Evolutionary conservation across 805 yeast genomes (phyloP), one percentile per base, ranked within the genome.

Genomic region (Cyberlindnera suaveolens): DNA sequence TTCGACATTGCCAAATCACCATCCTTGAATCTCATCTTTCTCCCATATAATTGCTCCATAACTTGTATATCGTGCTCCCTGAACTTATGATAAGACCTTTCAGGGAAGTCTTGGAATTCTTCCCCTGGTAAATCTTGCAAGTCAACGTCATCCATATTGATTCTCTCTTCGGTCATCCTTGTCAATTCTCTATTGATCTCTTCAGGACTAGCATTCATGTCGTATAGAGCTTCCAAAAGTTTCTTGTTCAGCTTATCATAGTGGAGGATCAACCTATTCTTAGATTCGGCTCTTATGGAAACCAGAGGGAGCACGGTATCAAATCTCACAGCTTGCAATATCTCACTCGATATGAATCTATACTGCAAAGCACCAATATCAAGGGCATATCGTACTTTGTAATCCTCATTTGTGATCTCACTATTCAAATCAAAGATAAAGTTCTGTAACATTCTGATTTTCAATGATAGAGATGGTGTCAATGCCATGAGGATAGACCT

Each of bases 381-480:
- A 16, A 48, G 40, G 6, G 51, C 57, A 36, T 40, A 53, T 36
- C 55, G 40, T 9, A 40, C 39, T 8, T 31, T 39, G 30, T 33
- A 41, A 15, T 38, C 51, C 1, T 11, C 17, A 17, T 31, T 26
- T 8, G 13, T 17, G 7, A 33, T 44, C 45, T 15, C 29, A 5
- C 31, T 33, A 40, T 57, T 48, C 9, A 57, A 31, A 40, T 56
- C 60, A 37, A 48, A 38, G 1, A 57, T 26, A 27, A 45, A 43
- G 9, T 40, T 48, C 11, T 41, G 32, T 2, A 65, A 19, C 52
- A 63, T 43, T 4, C 38, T 19, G 1, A 36, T 19, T 10, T 49
- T 49, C 6, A 65, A 44, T 3, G 54, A 52, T 5, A 42, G 46
- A 3, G 62, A 49, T 14, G 71, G 60, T 9, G 56, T 43, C 9